Evolutionary conservation across 2,329 filamentous ascomycete genomes (phyloP).

Genomic region (Bipolaris cookei): DNA sequence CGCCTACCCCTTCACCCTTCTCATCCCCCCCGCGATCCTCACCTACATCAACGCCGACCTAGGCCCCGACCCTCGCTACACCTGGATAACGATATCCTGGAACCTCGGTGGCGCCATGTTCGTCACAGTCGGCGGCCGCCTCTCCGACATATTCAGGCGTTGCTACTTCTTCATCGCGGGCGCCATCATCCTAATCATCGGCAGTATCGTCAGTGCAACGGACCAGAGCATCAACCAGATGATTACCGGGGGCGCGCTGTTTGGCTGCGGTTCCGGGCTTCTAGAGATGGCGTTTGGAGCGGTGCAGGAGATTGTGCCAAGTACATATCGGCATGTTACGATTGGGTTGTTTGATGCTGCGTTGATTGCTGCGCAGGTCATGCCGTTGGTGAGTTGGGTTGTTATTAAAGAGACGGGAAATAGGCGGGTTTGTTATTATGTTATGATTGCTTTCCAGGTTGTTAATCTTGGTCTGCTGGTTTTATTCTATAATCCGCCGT

Average conservation of each 20-base stretch:
- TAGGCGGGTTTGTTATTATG: constrained; percentile 41
- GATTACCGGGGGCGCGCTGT: constrained; percentile 51
- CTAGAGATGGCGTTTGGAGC: constrained; percentile 51
- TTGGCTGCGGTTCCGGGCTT: constrained; percentile 52
- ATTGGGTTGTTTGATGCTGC: constrained; percentile 47
- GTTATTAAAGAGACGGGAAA: constrained; percentile 40
- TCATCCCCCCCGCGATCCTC: constrained; percentile 43
- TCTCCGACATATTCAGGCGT: constrained; percentile 52
- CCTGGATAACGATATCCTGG: constrained; percentile 46
- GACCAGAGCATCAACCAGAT: constrained; percentile 50
- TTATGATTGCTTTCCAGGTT: constrained; percentile 43
- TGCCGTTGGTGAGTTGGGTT: constrained; percentile 40
- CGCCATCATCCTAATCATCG: constrained; percentile 43
- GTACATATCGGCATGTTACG: constrained; percentile 47
- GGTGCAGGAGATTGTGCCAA: constrained; percentile 51
- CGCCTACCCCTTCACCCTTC: constrained; percentile 43
- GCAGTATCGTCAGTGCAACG: constrained; percentile 51
- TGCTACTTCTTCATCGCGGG: constrained; percentile 45
- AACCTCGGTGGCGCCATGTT: constrained; percentile 43
- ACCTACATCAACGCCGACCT: constrained; percentile 44
- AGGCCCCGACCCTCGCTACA: constrained; percentile 39
- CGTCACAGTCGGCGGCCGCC: constrained; percentile 42
- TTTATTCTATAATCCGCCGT: constrained; percentile 48
- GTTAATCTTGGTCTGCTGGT: constrained; percentile 32
- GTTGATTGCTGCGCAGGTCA: constrained; percentile 41